phyloP scores from a whole-genome alignment of 2,329 filamentous ascomycete genomes.

The Berkeleyomyces rouxiae region DNA sequence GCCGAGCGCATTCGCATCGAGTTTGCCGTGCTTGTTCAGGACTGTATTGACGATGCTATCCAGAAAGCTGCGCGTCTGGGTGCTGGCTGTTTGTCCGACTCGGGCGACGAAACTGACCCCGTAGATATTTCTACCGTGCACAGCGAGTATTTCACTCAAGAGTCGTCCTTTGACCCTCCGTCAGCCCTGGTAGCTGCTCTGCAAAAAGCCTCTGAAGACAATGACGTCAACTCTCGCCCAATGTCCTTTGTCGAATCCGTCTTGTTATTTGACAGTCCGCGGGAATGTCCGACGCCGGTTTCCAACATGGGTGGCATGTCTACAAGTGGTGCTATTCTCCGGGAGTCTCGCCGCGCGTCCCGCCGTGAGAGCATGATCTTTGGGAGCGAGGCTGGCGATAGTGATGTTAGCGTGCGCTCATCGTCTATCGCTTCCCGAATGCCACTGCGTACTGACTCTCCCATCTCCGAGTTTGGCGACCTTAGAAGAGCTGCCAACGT shows the following conservation, averaged over 20 bases:
- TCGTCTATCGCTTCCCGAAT: constrained; percentile 53
- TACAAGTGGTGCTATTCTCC: constrained; percentile 16
- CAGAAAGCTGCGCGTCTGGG: constrained; percentile 79
- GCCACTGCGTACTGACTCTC: constrained; percentile 67
- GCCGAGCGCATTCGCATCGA: constrained; percentile 89
- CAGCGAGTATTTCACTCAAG: constrained; percentile 39
- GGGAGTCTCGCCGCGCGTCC: constrained; percentile 44
- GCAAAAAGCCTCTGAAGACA: constrained; percentile 27
- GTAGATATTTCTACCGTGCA: constrained; percentile 21
- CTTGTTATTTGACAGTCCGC: constrained; percentile 65
- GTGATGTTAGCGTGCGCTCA: constrained; percentile 76
- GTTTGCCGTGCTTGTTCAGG: constrained; percentile 80
- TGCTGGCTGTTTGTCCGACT: constrained; percentile 69
- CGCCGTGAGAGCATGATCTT: constrained; percentile 45
- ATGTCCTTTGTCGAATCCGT: constrained; percentile 48
- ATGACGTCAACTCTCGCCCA: constrained; percentile 36
- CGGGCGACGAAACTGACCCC: constrained; percentile 33
- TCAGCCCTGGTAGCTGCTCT: constrained; percentile 41
- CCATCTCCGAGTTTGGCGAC: constrained; percentile 68
- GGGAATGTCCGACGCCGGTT: constrained; percentile 77
- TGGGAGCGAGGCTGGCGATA: constrained; percentile 71
- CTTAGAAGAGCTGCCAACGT: constrained; percentile 62
- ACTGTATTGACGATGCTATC: constrained; percentile 86
- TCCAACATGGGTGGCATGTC: constrained; percentile 47
- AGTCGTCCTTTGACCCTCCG: constrained; percentile 32